phyloP scores from a whole-genome alignment of 371 early-diverging fungal genomes.

The Haplosporangium sp. region DNA sequence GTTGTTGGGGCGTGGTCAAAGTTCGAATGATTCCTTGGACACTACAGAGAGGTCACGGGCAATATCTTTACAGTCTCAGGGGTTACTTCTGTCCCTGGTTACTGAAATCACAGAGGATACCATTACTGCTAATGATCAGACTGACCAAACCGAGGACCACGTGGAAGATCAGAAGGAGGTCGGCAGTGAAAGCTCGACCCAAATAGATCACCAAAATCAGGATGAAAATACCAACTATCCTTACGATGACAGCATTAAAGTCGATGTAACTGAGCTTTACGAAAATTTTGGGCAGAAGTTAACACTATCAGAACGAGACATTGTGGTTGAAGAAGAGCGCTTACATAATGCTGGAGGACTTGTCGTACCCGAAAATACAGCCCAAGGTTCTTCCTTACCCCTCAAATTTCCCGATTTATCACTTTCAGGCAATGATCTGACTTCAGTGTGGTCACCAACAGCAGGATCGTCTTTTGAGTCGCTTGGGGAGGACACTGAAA shows the following conservation, averaged over 20 bases:
- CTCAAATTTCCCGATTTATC: slow-evolving; percentile 35
- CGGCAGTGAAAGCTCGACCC: too few species aligned
- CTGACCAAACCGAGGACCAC: background rate
- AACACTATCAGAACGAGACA: background rate
- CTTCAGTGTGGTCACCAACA: slow-evolving; percentile 16
- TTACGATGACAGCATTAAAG: slow-evolving; percentile 35
- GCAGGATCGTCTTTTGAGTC: background rate
- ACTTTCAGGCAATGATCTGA: slow-evolving; percentile 39
- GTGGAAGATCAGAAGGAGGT: too few species aligned
- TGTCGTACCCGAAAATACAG: background rate
- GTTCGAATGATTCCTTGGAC: background rate
- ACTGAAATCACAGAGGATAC: slow-evolving; percentile 2
- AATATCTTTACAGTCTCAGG: slow-evolving; percentile 23
- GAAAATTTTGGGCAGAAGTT: slow-evolving; percentile 21
- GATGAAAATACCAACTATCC: background rate
- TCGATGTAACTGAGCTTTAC: slow-evolving; percentile 46
- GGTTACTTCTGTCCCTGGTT: slow-evolving; percentile 19
- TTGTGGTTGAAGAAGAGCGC: background rate
- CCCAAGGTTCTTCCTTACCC: background rate
- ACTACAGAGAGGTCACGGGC: background rate
- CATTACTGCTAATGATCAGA: too few species aligned
- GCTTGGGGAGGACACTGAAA: slow-evolving; percentile 2
- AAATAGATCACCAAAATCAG: background rate
- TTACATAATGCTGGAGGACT: background rate
- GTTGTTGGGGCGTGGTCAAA: background rate